phyloP scores from a whole-genome alignment of 2,329 filamentous ascomycete genomes.

The Capronia epimyces region DNA sequence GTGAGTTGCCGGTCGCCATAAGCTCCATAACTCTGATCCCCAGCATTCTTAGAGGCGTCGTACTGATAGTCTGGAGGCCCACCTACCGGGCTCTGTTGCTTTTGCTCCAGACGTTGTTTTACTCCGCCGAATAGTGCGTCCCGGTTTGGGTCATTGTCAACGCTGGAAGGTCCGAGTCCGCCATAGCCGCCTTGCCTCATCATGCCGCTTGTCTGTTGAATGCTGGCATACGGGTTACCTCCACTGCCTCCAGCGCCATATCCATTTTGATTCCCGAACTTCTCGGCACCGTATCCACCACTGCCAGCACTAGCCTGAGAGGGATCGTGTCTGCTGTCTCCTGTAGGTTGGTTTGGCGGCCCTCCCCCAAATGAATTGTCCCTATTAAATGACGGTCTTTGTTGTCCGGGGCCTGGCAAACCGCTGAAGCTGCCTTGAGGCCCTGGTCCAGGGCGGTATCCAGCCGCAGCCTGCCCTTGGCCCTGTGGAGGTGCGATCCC shows the following conservation, averaged over 20 bases:
- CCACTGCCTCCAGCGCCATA: constrained; percentile 42
- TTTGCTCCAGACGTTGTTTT: constrained; percentile 45
- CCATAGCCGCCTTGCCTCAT: constrained; percentile 51
- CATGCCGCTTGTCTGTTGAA: constrained; percentile 35
- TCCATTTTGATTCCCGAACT: constrained; percentile 46
- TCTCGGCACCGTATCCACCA: constrained; percentile 39
- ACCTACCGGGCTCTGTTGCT: constrained; percentile 33
- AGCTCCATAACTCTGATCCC: constrained; percentile 40
- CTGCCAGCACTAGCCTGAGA: constrained; percentile 16
- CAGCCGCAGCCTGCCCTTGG: constrained; percentile 4
- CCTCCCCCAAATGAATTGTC: constrained; percentile 13
- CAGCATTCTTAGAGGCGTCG: constrained; percentile 31
- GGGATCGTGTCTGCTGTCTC: constrained; percentile 24
- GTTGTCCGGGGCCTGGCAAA: constrained; percentile 23
- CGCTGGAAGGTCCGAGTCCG: constrained; percentile 48
- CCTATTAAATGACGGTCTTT: constrained; percentile 17
- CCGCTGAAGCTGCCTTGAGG: constrained; percentile 30
- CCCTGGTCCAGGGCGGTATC: constrained; percentile 5
- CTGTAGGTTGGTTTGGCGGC: constrained; percentile 29
- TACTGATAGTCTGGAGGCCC: constrained; percentile 35
- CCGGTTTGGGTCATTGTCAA: constrained; percentile 51
- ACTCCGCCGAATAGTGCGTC: constrained; percentile 57
- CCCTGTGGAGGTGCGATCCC: constrained; percentile 38
- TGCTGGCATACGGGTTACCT: constrained; percentile 34
- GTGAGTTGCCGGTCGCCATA: constrained; percentile 73